A percentile compares a stretch with the other conserved stretches of the same genome.
phyloP scores from a whole-genome alignment of 306 rosid species.

The Vicia villosa region DNA sequence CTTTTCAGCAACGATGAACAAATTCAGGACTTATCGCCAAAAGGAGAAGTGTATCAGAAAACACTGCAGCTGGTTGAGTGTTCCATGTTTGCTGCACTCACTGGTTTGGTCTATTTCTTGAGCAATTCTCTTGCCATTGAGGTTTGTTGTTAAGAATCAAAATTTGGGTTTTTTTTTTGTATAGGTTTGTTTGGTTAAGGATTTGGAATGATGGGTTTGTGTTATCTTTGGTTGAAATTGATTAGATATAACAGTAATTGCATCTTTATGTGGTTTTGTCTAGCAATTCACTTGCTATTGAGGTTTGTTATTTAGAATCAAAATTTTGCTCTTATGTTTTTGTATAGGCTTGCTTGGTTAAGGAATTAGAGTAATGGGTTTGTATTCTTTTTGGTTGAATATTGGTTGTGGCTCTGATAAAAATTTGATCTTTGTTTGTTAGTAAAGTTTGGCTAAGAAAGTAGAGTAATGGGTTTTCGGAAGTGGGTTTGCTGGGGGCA shows the following conservation, averaged over 20 bases:
- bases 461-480: neutral
- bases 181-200: neutral
- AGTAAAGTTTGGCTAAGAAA: neutral
- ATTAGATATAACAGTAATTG: neutral
- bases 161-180: neutral
- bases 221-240: neutral
- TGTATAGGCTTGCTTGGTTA: neutral
- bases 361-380: constrained; percentile 10
- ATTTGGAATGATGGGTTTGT: constrained; percentile 2
- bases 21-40: constrained; percentile 66
- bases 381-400: neutral
- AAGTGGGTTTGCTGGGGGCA: neutral
- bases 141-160: constrained; percentile 47
- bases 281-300: neutral
- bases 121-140: constrained; percentile 92
- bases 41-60: constrained; percentile 67
- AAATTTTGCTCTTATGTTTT: neutral
- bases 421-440: constrained; percentile 24
- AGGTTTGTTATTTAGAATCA: neutral
- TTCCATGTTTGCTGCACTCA: constrained; percentile 95
- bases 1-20: constrained; percentile 41
- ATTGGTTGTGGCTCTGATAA: neutral
- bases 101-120: constrained; percentile 91
- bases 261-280: constrained; percentile 7
- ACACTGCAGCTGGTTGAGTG: constrained; percentile 94